Percentiles rank a stretch among this genome's conserved stretches.
Conservation (phyloP, 345 rosid genomes). For the Geranium rotundifolium region DNA sequence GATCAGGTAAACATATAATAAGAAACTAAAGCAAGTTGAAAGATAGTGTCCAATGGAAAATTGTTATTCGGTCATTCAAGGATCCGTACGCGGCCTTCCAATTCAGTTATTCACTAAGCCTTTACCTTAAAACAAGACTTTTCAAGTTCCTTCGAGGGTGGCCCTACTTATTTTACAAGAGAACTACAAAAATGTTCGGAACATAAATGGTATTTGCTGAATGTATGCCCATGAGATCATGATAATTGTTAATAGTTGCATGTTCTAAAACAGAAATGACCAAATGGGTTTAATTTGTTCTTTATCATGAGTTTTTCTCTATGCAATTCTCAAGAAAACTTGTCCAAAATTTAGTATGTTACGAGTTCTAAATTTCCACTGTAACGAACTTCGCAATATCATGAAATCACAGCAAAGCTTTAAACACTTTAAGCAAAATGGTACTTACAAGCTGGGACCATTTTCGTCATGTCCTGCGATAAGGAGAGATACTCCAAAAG, state of each 20-base stretch:
- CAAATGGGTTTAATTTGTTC: neutral
- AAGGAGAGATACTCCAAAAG: conserved; percentile 96
- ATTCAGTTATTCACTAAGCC: too few species aligned
- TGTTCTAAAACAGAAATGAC: neutral
- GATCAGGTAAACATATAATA: too few species aligned
- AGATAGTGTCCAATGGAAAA: too few species aligned
- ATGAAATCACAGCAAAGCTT: neutral
- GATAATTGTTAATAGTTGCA: neutral
- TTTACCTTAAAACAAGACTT: too few species aligned
- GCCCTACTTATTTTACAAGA: neutral
- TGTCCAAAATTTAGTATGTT: too few species aligned
- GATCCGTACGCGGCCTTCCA: too few species aligned
- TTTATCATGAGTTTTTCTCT: neutral
- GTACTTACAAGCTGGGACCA: conserved; percentile 92
- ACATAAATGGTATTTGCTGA: too few species aligned
- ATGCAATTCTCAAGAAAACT: neutral
- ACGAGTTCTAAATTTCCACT: neutral
- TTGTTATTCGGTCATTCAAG: too few species aligned
- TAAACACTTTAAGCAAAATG: too few species aligned
- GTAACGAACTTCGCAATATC: neutral
- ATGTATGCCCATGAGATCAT: neutral
- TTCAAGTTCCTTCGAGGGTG: neutral
- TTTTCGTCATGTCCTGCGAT: conserved; percentile 97
- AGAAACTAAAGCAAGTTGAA: too few species aligned
- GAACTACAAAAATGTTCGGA: neutral